These are phyloP conservation scores for Candida pseudoviswanathii DNA, from an alignment of 1,139 yeast genomes.

Conservation along the genomic window DNA sequence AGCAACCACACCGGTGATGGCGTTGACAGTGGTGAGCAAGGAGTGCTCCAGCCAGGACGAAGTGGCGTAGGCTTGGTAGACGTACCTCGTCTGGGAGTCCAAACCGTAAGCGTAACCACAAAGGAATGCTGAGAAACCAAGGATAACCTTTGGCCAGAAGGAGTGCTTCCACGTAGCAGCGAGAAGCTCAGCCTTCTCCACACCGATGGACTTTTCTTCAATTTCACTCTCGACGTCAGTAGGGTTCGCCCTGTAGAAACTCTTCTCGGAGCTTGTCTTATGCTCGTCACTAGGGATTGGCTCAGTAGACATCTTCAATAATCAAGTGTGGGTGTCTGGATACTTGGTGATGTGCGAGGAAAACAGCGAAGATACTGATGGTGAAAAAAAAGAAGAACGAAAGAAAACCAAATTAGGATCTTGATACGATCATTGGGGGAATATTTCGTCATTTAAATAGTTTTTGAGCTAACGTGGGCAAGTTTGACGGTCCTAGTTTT, in stretches of 20 bases:
- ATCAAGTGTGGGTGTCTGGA: neutral
- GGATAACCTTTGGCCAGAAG: conserved; percentile 30
- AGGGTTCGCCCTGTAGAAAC: neutral
- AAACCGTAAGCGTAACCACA: conserved; percentile 71
- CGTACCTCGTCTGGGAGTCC: conserved; percentile 55
- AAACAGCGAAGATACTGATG: no score
- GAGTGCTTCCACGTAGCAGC: conserved; percentile 28
- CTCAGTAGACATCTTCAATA: neutral
- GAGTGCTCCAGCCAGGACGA: conserved; percentile 60
- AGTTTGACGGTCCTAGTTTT: neutral
- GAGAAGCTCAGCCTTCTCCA: conserved; percentile 35
- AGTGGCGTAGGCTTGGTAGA: conserved; percentile 57
- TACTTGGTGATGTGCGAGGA: no score
- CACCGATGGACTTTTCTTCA: conserved; percentile 29
- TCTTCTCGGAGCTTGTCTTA: conserved; percentile 2
- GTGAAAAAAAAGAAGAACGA: neutral
- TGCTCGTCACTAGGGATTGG: neutral
- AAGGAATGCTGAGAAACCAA: conserved; percentile 55
- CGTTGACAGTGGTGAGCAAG: conserved; percentile 63
- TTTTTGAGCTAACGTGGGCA: neutral
- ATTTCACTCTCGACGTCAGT: conserved; percentile 4
- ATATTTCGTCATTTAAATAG: neutral
- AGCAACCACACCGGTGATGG: conserved; percentile 62
- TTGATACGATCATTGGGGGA: neutral
- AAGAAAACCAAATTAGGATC: neutral